Base-by-base conservation (phyloP, 768 basidiomycete species). In the Suillus subalutaceus region DNA sequence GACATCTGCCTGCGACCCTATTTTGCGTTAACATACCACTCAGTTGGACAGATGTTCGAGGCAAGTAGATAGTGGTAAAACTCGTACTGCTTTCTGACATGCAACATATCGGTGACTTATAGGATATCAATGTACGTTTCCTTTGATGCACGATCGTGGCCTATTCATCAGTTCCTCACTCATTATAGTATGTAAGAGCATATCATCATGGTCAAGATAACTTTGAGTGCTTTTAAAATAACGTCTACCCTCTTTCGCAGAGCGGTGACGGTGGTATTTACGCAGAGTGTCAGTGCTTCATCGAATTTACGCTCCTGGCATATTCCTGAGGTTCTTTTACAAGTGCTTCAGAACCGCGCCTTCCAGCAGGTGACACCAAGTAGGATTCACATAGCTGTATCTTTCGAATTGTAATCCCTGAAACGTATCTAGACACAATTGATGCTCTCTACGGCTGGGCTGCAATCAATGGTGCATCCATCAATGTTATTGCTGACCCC, bases 261-360 rank as follows among this genome's bases (percentile, higher is more conserved):
- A 88, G 88, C 66, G 87, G 88, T 23, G 89, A 90, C 66, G 88
- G 89, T 41, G 88, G 89, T 2, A 72, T 90, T n/a, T 90, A 90
- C 60, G 88, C 82, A 4, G 89, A 90, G 74, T 72, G 88, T 87
- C 60, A 59, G 80, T 57, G 40, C 32, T 30, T 12, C 59, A 15
- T 16, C 50, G 13, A 16, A n/a, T 61, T 44, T 6, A 30, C 26
- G 6, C 23, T 52, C 6, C 41, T 40, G 62, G 10, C 6, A 12
- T 2, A 37, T 63, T 68, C 40, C 67, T 56, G 35, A 56, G 20
- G 1, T n/a, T 50, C 41, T 10, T 37, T 37, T 62, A 65, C 0
- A 67, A 88, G 88, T 90, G n/a, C 79, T 90, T 3, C 88, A 86
- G 73, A 91, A 91, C 70, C 80, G 89, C 23, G 89, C 89, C 2